Evolutionary conservation across 495 filamentous ascomycete species (phyloP).

Genomic region (Neurospora hispaniola): DNA sequence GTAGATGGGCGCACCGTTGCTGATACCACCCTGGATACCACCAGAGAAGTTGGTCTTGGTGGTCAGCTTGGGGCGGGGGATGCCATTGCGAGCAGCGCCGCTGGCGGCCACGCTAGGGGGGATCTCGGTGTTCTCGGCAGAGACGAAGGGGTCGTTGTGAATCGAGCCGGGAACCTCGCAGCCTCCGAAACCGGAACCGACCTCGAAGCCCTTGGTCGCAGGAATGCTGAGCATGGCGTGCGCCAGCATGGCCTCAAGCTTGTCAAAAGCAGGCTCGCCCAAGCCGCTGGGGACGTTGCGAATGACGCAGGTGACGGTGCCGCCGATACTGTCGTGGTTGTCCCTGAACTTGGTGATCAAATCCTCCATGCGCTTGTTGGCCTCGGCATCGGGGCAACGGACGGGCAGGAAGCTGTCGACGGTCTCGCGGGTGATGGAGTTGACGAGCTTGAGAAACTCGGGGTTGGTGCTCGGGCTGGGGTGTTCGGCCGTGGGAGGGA

Average conservation of each 20-base stretch:
- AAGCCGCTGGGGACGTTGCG: slow-evolving; percentile 79
- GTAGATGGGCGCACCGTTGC: slow-evolving; percentile 89
- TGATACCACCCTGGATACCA: slow-evolving; percentile 93
- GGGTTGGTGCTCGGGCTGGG: slow-evolving; percentile 72
- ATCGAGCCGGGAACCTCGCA: slow-evolving; percentile 79
- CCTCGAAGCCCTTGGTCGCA: slow-evolving; percentile 93
- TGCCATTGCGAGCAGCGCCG: slow-evolving; percentile 24
- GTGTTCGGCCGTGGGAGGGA: slow-evolving; percentile 66
- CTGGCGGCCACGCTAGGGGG: slow-evolving; percentile 26
- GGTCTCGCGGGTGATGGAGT: slow-evolving; percentile 60
- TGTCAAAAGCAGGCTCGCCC: slow-evolving; percentile 93
- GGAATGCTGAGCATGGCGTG: slow-evolving; percentile 98
- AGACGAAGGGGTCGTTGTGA: slow-evolving; percentile 89
- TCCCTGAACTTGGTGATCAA: slow-evolving; percentile 73
- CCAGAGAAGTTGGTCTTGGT: slow-evolving; percentile 96
- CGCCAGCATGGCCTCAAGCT: slow-evolving; percentile 85
- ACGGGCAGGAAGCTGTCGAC: slow-evolving; percentile 81
- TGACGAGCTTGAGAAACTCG: slow-evolving; percentile 64
- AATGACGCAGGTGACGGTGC: slow-evolving; percentile 93
- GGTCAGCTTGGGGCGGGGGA: slow-evolving; percentile 46
- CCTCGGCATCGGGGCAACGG: slow-evolving; percentile 65
- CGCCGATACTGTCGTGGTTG: slow-evolving; percentile 82
- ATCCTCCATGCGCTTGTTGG: slow-evolving; percentile 62
- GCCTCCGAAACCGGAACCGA: slow-evolving; percentile 88
- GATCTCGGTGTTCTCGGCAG: slow-evolving; percentile 29